A percentile compares a stretch with the other conserved stretches of the same genome.
These are phyloP conservation scores for Rosa lucieae DNA, from an alignment of 306 rosid genomes.

Conservation along the genomic window DNA sequence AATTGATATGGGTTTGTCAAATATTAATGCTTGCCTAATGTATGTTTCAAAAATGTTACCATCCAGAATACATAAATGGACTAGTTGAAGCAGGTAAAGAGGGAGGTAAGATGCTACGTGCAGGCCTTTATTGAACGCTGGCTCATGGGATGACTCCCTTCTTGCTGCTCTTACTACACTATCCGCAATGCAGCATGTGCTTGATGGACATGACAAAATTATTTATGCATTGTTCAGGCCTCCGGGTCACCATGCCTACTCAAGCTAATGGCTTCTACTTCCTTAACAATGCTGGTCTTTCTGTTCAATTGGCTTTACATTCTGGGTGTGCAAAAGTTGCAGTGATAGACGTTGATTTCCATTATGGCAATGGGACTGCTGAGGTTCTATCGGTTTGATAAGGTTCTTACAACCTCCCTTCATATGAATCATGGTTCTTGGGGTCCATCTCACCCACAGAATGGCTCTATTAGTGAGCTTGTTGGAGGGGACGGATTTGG, in stretches of 20 bases:
- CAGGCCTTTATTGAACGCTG: no score
- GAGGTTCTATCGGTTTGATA: no score
- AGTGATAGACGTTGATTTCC: no score
- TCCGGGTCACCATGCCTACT: constrained; percentile 94
- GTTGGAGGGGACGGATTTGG: no score
- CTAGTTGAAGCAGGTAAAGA: constrained; percentile 63
- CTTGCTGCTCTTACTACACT: no score
- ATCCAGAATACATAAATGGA: constrained; percentile 58
- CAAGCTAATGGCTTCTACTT: constrained; percentile 80
- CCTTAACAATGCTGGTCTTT: constrained; percentile 76
- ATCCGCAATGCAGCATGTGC: constrained; percentile 73
- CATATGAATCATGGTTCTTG: no score
- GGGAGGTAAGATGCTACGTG: constrained; percentile 37
- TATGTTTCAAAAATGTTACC: constrained; percentile 17
- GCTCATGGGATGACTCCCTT: no score
- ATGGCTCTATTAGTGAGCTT: no score
- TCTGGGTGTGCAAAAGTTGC: no score
- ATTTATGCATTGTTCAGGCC: constrained; percentile 89
- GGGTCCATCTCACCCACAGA: no score
- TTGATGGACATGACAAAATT: constrained; percentile 58
- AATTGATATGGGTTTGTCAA: neutral
- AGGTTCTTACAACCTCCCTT: no score
- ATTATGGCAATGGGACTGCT: no score
- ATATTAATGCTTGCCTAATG: constrained; percentile 15
- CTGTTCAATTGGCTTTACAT: constrained; percentile 60